These are phyloP conservation scores for Pezicula carpinea DNA, from an alignment of 2,329 filamentous ascomycete species.

Conservation along the genomic window DNA sequence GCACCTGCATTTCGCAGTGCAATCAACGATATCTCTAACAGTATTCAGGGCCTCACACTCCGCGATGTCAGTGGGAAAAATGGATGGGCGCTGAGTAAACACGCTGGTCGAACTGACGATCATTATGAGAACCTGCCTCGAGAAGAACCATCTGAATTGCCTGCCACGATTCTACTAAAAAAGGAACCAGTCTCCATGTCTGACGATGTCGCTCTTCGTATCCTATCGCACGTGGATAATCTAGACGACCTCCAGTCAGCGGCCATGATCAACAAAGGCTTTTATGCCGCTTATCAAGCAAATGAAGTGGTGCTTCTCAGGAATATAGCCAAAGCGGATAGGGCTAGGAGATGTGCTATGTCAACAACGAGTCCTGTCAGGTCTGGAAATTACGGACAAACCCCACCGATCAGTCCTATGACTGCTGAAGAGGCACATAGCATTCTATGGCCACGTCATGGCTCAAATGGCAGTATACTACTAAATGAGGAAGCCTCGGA, in stretches of 20 bases:
- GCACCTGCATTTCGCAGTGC: conserved; percentile 41
- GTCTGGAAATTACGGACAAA: background rate
- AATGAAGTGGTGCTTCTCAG: conserved; percentile 36
- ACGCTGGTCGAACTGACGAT: conserved; percentile 17
- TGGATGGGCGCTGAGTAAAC: conserved; percentile 45
- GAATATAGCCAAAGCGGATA: conserved; percentile 22
- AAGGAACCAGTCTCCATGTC: conserved; percentile 9
- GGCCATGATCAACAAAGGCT: conserved; percentile 37
- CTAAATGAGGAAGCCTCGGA: conserved; percentile 17
- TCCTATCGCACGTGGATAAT: conserved; percentile 36
- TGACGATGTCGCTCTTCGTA: conserved; percentile 31
- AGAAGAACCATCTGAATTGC: conserved; percentile 2
- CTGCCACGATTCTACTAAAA: background rate
- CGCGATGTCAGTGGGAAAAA: conserved; percentile 43
- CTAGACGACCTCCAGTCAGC: conserved; percentile 38
- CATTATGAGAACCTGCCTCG: conserved; percentile 6
- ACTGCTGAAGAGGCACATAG: conserved; percentile 24
- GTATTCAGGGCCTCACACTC: conserved; percentile 43
- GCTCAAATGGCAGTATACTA: conserved; percentile 15
- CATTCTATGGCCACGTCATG: conserved; percentile 20
- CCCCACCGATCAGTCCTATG: background rate
- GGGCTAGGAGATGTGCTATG: conserved; percentile 3
- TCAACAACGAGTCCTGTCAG: background rate
- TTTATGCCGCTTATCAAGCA: conserved; percentile 41
- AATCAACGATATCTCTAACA: conserved; percentile 47